These are phyloP conservation scores for Hyaloscypha variabilis DNA, from an alignment of 495 filamentous ascomycete species.

Conservation along the genomic window DNA sequence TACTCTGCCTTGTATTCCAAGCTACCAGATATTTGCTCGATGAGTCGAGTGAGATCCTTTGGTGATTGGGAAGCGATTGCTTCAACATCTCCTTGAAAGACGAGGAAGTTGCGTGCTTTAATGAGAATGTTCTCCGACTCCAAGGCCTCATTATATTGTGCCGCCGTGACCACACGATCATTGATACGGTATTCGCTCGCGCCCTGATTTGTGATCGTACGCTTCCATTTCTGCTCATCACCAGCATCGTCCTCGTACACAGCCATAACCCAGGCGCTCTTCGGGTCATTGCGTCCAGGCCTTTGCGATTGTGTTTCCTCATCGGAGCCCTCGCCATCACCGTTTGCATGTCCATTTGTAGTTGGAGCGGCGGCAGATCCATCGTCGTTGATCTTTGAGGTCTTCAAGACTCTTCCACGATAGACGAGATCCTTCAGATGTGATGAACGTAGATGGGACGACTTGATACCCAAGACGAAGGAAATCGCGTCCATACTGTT, in stretches of 20 bases:
- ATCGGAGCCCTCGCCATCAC: conserved; percentile 59
- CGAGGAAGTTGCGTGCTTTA: conserved; percentile 95
- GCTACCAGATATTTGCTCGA: conserved; percentile 97
- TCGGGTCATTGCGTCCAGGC: conserved; percentile 69
- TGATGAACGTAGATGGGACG: conserved; percentile 92
- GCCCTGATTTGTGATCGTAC: conserved; percentile 84
- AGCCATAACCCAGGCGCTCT: conserved; percentile 97
- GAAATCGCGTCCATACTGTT: conserved; percentile 98
- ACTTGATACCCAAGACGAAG: conserved; percentile 98
- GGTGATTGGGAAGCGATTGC: conserved; percentile 95
- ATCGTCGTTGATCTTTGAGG: conserved; percentile 86
- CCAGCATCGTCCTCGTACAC: conserved; percentile 98
- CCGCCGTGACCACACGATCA: conserved; percentile 81
- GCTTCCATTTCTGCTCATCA: conserved; percentile 94
- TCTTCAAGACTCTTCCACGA: conserved; percentile 89
- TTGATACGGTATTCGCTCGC: conserved; percentile 97
- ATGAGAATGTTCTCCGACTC: conserved; percentile 96
- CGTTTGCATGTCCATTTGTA: conserved; percentile 56
- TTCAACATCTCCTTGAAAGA: conserved; percentile 98
- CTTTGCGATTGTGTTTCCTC: conserved; percentile 55
- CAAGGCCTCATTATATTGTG: conserved; percentile 90
- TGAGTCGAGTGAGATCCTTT: conserved; percentile 88
- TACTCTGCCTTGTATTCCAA: conserved; percentile 96
- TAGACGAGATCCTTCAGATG: conserved; percentile 95
- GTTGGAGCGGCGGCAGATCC: conserved; percentile 66